phyloP scores from a whole-genome alignment of 2,329 filamentous ascomycete genomes.

The Diaporthe vaccinii region DNA sequence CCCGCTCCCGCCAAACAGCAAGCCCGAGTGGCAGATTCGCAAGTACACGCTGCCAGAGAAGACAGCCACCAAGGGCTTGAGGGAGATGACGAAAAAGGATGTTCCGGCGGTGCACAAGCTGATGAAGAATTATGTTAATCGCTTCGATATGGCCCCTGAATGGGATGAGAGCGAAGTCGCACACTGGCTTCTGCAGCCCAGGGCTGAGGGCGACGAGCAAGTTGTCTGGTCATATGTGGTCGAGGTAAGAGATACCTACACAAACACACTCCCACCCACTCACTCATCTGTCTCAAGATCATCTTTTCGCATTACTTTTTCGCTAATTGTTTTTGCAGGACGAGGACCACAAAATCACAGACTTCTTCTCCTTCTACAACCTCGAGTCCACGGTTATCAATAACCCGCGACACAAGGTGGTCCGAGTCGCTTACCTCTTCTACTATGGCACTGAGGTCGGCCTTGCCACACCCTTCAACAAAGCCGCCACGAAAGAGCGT shows the following conservation, averaged over 20 bases:
- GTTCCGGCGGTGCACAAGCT: constrained; percentile 81
- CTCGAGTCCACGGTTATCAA: constrained; percentile 94
- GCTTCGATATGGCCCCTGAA: constrained; percentile 87
- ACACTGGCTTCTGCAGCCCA: constrained; percentile 88
- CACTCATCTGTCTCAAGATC: not conserved
- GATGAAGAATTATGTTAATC: constrained; percentile 80
- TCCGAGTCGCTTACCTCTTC: constrained; percentile 94
- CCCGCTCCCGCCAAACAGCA: constrained; percentile 85
- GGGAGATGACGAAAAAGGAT: constrained; percentile 85
- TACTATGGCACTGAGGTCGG: constrained; percentile 93
- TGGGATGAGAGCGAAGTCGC: constrained; percentile 85
- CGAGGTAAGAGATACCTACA: constrained; percentile 65
- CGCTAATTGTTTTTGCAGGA: constrained; percentile 53
- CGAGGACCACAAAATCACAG: constrained; percentile 84
- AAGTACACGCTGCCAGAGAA: constrained; percentile 86
- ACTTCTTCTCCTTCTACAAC: constrained; percentile 97
- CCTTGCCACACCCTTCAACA: constrained; percentile 69
- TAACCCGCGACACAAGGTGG: constrained; percentile 80
- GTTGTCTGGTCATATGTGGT: constrained; percentile 96
- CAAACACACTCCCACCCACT: not conserved
- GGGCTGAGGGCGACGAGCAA: constrained; percentile 75
- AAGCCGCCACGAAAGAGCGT: constrained; percentile 77
- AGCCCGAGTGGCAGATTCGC: constrained; percentile 85
- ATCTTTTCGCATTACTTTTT: not conserved
- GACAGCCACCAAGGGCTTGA: constrained; percentile 80